phyloP scores from a whole-genome alignment of 179 eudicot genomes.

The Pouteria campechiana region DNA sequence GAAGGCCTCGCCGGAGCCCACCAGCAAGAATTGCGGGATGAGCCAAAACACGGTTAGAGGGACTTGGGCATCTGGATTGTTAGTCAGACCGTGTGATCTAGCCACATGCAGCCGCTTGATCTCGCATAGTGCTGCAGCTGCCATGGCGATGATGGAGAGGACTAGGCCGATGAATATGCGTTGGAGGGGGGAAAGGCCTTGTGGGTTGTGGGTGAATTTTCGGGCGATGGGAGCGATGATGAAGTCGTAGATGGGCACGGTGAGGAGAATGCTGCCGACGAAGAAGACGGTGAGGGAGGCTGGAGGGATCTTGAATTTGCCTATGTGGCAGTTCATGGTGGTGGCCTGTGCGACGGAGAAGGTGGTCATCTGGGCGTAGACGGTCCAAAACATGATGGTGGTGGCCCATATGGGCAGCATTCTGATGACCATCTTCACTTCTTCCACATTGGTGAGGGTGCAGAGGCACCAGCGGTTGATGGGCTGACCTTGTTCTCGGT shows the following conservation, averaged over 20 bases:
- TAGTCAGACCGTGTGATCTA: conserved; percentile 17
- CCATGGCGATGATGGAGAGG: conserved; percentile 53
- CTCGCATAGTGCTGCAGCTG: conserved; percentile 48
- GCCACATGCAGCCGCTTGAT: conserved; percentile 47
- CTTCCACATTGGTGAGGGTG: conserved; percentile 82
- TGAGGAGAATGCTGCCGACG: conserved; percentile 53
- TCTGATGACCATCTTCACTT: conserved; percentile 66
- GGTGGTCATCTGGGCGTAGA: conserved; percentile 92
- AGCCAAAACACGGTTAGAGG: conserved; percentile 40
- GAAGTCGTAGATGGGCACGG: conserved; percentile 67
- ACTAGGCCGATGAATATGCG: conserved; percentile 64
- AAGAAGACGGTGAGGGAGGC: conserved; percentile 74
- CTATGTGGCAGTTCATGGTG: conserved; percentile 75
- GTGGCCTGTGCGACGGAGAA: conserved; percentile 80
- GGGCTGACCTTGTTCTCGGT: conserved; percentile 11
- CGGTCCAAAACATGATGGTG: conserved; percentile 80
- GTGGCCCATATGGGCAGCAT: conserved; percentile 98
- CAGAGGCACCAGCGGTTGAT: conserved; percentile 46
- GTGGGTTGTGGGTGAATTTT: conserved; percentile 40
- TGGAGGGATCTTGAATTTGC: conserved; percentile 61
- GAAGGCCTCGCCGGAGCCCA: conserved; percentile 52
- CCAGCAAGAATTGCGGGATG: conserved; percentile 38
- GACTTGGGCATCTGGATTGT: conserved; percentile 10
- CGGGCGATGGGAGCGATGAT: conserved; percentile 33
- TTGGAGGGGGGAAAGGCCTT: conserved; percentile 66